phyloP scores from a whole-genome alignment of 2,329 filamentous ascomycete species.

The Rhinocladiella similis region DNA sequence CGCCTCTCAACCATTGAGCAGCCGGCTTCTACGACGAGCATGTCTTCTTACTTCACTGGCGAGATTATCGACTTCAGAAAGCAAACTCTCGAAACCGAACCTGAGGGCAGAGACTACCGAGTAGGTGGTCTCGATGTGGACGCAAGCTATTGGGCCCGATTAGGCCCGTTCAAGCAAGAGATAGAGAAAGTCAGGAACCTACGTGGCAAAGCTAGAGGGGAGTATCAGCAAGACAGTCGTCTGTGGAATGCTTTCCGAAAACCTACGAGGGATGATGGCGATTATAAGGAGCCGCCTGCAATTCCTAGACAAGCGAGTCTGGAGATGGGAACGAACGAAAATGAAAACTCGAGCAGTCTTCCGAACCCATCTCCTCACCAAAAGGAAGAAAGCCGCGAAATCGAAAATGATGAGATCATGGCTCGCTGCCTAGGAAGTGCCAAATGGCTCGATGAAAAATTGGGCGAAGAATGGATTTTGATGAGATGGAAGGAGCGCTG shows the following conservation, averaged over 20 bases:
- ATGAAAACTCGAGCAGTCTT: too few relatives aligned
- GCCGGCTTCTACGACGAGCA: conserved; percentile 44
- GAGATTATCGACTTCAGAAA: conserved; percentile 66
- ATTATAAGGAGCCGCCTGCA: conserved; percentile 29
- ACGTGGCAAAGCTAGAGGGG: conserved; percentile 16
- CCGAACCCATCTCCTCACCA: too few relatives aligned
- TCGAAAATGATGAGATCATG: conserved; percentile 23
- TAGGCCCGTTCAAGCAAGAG: conserved; percentile 49
- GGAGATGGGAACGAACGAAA: background rate
- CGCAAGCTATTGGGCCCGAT: conserved; percentile 49
- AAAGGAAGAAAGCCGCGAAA: conserved; percentile 13
- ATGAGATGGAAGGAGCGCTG: conserved; percentile 56
- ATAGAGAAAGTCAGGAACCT: conserved; percentile 36
- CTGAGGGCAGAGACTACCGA: conserved; percentile 34
- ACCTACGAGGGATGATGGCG: conserved; percentile 14
- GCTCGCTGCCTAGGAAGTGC: conserved; percentile 23
- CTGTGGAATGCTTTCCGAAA: conserved; percentile 25
- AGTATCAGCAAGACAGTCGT: conserved; percentile 19
- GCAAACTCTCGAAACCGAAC: conserved; percentile 49
- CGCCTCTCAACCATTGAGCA: conserved; percentile 15
- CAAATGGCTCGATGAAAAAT: conserved; percentile 27
- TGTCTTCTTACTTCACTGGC: conserved; percentile 67
- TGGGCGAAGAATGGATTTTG: conserved; percentile 47
- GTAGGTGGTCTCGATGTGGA: conserved; percentile 48
- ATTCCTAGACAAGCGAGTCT: background rate